Percentiles rank a stretch among this genome's conserved stretches.
Conservation (phyloP, 768 basidiomycete genomes). For the Pleurotus ostreatus region DNA sequence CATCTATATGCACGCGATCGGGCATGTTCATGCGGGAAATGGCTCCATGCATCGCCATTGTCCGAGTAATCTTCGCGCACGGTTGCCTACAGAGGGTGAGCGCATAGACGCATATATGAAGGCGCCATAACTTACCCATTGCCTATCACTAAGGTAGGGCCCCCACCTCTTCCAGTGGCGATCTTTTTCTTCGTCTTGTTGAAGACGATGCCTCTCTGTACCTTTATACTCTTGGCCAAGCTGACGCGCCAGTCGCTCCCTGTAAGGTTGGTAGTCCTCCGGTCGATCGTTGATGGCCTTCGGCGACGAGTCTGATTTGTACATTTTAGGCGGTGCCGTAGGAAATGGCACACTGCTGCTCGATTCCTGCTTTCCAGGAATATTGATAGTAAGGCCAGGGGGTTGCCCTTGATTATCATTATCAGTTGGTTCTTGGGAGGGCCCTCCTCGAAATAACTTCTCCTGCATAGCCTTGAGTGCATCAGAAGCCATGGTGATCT, state of each 20-base stretch:
- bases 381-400: constrained; percentile 58
- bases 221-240: constrained; percentile 75
- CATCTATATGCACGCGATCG: constrained; percentile 94
- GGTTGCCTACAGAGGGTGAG: constrained; percentile 62
- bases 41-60: constrained; percentile 93
- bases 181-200: constrained; percentile 74
- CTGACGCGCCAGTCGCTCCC: constrained; percentile 59
- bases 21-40: constrained; percentile 92
- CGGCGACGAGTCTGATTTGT: constrained; percentile 32
- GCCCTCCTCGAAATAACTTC: constrained; percentile 59
- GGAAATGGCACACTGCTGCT: constrained; percentile 39
- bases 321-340: constrained; percentile 31
- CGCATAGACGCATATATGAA: constrained; percentile 13
- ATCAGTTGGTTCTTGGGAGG: constrained; percentile 15
- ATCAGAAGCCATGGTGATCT: constrained; percentile 31
- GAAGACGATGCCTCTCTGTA: constrained; percentile 79
- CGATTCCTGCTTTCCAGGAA: constrained; percentile 49
- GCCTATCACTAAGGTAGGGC: constrained; percentile 93
- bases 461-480: constrained; percentile 65
- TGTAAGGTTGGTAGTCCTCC: constrained; percentile 35
- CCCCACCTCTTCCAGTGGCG: constrained; percentile 99
- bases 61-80: constrained; percentile 98
- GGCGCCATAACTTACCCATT: constrained; percentile 67
- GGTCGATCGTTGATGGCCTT: constrained; percentile 18
- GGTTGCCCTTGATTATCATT: constrained; percentile 14